Percentiles rank a stretch among this genome's conserved stretches.
Evolutionary conservation across 805 yeast genomes (phyloP).

Genomic region (Barnettozyma botsteinii): DNA sequence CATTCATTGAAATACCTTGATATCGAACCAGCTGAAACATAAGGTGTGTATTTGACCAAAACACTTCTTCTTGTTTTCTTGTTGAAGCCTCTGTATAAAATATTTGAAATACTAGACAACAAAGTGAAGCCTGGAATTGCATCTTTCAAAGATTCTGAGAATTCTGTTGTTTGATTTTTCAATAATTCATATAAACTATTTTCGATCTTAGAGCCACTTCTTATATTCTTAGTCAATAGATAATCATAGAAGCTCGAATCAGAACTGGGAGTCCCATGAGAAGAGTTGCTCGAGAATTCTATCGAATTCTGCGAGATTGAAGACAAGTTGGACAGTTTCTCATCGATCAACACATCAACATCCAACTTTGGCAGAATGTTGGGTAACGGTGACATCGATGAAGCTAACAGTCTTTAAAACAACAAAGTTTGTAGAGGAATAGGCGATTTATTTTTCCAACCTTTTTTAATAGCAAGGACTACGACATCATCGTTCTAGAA

Average conservation of each 20-base stretch:
- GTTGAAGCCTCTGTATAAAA: conserved; percentile 18
- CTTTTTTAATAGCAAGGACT: too few species aligned
- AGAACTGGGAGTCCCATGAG: conserved; percentile 8
- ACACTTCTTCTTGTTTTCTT: conserved; percentile 14
- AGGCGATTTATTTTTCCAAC: too few species aligned
- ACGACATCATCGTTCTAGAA: too few species aligned
- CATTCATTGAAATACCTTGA: conserved; percentile 21
- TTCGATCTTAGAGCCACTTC: conserved; percentile 6
- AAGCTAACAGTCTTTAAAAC: too few species aligned
- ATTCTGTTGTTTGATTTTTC: conserved; percentile 5
- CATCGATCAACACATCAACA: background rate
- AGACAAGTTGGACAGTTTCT: conserved; percentile 3
- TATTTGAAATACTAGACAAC: conserved; percentile 18
- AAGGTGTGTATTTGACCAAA: conserved; percentile 15
- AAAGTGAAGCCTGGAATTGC: conserved; percentile 16
- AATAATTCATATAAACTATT: conserved; percentile 14
- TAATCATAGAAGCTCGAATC: conserved; percentile 16
- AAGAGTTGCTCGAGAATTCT: conserved; percentile 12
- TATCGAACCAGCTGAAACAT: conserved; percentile 18
- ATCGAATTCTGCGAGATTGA: conserved; percentile 15
- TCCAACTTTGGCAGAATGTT: background rate
- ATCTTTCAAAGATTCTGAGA: conserved; percentile 8
- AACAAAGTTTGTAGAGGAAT: too few species aligned
- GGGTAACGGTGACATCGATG: too few species aligned
- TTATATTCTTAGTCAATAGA: conserved; percentile 8